Evolutionary conservation across 2,329 filamentous ascomycete genomes (phyloP).

Genomic region (Sarocladiaceae sp.): DNA sequence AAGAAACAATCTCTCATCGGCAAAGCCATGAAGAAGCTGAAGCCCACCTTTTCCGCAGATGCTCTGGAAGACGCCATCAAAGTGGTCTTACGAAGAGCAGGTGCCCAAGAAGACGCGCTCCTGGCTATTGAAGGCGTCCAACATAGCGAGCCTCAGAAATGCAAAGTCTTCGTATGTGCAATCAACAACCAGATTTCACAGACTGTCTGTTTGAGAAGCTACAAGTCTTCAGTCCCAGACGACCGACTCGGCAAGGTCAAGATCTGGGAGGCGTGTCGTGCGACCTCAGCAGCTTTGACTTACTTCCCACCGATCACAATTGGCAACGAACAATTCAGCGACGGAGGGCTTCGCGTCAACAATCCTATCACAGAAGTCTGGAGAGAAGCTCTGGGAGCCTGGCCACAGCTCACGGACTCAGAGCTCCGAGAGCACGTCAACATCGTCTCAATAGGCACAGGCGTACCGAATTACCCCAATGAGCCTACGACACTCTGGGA

Average conservation of each 20-base stretch:
- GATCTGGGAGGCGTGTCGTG: not conserved
- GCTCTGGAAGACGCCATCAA: not conserved
- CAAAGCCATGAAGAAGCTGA: not conserved
- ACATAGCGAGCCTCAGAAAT: not conserved
- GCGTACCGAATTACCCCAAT: too few relatives aligned
- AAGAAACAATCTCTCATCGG: too few relatives aligned
- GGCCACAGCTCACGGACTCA: too few relatives aligned
- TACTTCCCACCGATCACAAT: not conserved
- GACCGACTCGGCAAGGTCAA: not conserved
- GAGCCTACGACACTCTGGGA: too few relatives aligned
- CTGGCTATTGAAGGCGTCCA: not conserved
- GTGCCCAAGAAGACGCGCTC: not conserved
- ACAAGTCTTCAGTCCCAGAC: not conserved
- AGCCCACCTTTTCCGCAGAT: not conserved
- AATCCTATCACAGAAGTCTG: too few relatives aligned
- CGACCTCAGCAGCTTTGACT: not conserved
- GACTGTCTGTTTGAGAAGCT: not conserved
- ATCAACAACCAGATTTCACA: not conserved
- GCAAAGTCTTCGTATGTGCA: not conserved
- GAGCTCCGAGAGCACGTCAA: too few relatives aligned
- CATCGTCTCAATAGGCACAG: too few relatives aligned
- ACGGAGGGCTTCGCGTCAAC: too few relatives aligned
- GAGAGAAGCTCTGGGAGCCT: too few relatives aligned
- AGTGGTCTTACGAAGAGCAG: not conserved
- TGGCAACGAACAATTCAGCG: not conserved